Base-by-base conservation (phyloP, 2,329 filamentous ascomycete genomes). In the Ramularia collo-cygni region DNA sequence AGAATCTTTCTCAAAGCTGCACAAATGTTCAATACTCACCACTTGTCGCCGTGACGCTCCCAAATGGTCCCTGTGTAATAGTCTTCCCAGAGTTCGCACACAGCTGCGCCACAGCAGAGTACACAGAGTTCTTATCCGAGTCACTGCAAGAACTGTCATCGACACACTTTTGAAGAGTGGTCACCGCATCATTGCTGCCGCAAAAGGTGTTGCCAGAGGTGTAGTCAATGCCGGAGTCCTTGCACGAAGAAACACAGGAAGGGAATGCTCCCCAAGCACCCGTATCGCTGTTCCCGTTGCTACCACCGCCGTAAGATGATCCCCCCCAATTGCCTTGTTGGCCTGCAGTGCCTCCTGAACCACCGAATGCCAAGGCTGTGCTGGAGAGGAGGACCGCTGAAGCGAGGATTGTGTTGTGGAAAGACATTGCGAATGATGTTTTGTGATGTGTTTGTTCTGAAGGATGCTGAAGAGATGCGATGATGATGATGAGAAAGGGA, bases 71-170 rank as follows among this genome's bases (percentile, higher is more conserved):
- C 2, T 46, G 48, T 10, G 54, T 53, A 21, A 54, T 38, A 18
- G 49, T 52, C 7, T 41, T 35, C 17, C 55, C 55, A 9, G 51
- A 49, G 40, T 57, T 56, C 33, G 49, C 54, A 43, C 54, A 57
- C 12, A 51, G 42, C 42, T 55, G 52, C 8, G 53, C 54, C 30
- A 57, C 48, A 24, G 44, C 44, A 44, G 54, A 44, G 43, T 55
- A 52, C 31, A 48, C 47, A 28, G 42, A 35, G 38, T 42, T 42
- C 43, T 56, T 56, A 31, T 57, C 54, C 9, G 28, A 16, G 15
- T 47, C 35, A 37, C 40, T 47, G 47, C 54, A 57, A 31, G 33
- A 38, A 4, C 48, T 51, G 28, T 15, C 26, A 28, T 46, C 40
- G 39, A 57, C 46, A 44, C 54, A 55, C 37, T 36, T 37, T 43